Evolutionary conservation across 2,329 filamentous ascomycete genomes (phyloP), one percentile per base, ranked within the genome.

Genomic region (Grosmannia huntii): DNA sequence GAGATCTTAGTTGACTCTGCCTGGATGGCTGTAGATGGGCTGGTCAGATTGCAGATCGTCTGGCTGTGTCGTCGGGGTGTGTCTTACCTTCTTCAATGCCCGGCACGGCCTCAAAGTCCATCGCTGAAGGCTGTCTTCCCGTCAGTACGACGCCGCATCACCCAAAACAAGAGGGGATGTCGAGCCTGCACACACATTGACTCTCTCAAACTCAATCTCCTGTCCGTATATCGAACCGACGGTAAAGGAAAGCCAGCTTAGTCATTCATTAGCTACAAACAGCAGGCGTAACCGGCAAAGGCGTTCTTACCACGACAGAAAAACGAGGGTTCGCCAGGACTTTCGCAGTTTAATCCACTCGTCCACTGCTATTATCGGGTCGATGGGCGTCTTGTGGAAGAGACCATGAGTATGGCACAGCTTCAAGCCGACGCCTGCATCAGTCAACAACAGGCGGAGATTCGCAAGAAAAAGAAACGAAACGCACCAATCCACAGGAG

Each of bases 401-500:
- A 65, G 59, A 12, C 63, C 64, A 33, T 64, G 61, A 11, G 61
- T 57, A 28, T 62, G 64, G n/a, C 64, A 64, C 55, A 68, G 61
- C 31, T 61, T 63, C 27, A 69, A 56, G 6, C 66, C 69, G 5
- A 65, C 59, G 59, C 65, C 53, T 38, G n/a, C n/a, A n/a, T n/a
- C n/a, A n/a, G n/a, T n/a, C n/a, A n/a, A n/a, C n/a, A n/a, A n/a
- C n/a, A n/a, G n/a, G n/a, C n/a, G n/a, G n/a, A n/a, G n/a, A n/a
- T n/a, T n/a, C n/a, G n/a, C n/a, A n/a, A n/a, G n/a, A n/a, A n/a
- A n/a, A n/a, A n/a, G n/a, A n/a, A n/a, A n/a, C n/a, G n/a, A n/a
- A n/a, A n/a, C n/a, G n/a, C n/a, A n/a, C n/a, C n/a, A n/a, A 68
- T 65, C 57, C 59, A 70, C 60, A 60, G 67, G n/a, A 68, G 59